These are phyloP conservation scores for Penicillium hordei DNA, from an alignment of 2,329 filamentous ascomycete genomes.

Conservation along the genomic window DNA sequence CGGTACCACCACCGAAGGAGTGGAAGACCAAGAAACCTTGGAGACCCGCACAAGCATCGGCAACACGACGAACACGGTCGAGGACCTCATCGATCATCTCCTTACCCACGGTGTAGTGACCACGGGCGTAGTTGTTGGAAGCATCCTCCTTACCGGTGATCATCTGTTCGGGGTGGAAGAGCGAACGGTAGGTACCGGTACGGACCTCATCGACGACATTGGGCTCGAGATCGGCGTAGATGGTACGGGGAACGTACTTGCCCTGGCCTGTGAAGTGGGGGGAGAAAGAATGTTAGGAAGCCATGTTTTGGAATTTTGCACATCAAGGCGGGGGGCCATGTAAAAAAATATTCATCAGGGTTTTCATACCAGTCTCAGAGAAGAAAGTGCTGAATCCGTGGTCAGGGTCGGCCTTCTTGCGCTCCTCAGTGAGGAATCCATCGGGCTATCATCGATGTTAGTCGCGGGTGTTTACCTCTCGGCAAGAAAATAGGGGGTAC, in stretches of 20 bases:
- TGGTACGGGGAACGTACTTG: conserved; percentile 98
- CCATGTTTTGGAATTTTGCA: conserved; percentile 11
- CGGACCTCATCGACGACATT: conserved; percentile 99
- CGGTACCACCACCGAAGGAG: conserved; percentile 98
- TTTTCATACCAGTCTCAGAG: conserved; percentile 87
- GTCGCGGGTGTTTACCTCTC: conserved; percentile 26
- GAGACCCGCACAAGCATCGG: conserved; percentile 96
- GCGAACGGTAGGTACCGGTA: conserved; percentile 90
- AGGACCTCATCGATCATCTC: conserved; percentile 97
- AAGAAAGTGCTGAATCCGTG: conserved; percentile 99
- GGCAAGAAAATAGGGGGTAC: conserved; percentile 21
- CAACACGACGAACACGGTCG: conserved; percentile 95
- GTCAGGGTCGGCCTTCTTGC: conserved; percentile 88
- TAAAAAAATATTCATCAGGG: conserved; percentile 25
- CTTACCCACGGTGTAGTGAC: conserved; percentile 99
- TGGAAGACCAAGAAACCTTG: conserved; percentile 99
- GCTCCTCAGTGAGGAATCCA: conserved; percentile 97
- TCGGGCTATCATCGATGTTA: conserved; percentile 68
- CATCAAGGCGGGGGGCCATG: conserved; percentile 12
- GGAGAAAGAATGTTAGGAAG: conserved; percentile 21
- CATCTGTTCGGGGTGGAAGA: conserved; percentile 99
- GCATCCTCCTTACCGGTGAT: conserved; percentile 99
- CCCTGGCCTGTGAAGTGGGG: conserved; percentile 69
- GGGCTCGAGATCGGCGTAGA: conserved; percentile 99
- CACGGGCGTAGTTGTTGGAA: conserved; percentile 99